Base-by-base conservation (phyloP, 2,329 filamentous ascomycete species). In the Colletotrichum melonis region DNA sequence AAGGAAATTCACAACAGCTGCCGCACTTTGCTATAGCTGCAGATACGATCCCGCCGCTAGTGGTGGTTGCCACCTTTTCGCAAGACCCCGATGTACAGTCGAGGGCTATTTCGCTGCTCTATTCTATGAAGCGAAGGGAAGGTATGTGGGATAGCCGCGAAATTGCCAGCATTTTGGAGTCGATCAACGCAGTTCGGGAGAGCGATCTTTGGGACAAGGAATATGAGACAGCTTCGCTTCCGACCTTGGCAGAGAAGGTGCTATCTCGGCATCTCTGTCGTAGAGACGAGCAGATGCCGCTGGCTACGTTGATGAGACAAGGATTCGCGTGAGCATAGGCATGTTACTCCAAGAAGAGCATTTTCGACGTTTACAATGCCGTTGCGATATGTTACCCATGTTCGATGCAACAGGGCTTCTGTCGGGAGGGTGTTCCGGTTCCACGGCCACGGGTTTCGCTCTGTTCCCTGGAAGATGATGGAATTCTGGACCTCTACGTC, bases 131-230 rank as follows among this genome's bases (percentile, higher is more conserved):
- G 9, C 62, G 76, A 6, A 74, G 72, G 0, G 77, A 78, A 46
- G 77, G 76, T 0, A 55, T 78, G 0, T 78, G 76, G 75, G 76
- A 78, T 11, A 78, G 76, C 12, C 62, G 73, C 14, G 77, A 78
- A 12, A 49, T 49, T 8, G 38, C 38, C 38, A 42, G 16, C 1
- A 42, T 42, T 19, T 42, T 42, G 38, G 38, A 42, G 38, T 42
- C 38, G 5, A 42, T 42, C 38, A 42, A 42, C 16, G 38, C 38
- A 7, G 38, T 42, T 19, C 16, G 38, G 16, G 38, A 3, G 38
- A 42, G 38, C 16, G 38, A 42, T 42, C 38, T 42, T 1, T 42
- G 38, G 38, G 38, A 42, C 16, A 42, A 19, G 6, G 38, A 19
- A 42, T 42, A 19, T 42, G 38, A 42, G 16, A 42, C 38, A 42